Base-by-base conservation (phyloP, 345 rosid genomes). In the Pugionium dolabratum region DNA sequence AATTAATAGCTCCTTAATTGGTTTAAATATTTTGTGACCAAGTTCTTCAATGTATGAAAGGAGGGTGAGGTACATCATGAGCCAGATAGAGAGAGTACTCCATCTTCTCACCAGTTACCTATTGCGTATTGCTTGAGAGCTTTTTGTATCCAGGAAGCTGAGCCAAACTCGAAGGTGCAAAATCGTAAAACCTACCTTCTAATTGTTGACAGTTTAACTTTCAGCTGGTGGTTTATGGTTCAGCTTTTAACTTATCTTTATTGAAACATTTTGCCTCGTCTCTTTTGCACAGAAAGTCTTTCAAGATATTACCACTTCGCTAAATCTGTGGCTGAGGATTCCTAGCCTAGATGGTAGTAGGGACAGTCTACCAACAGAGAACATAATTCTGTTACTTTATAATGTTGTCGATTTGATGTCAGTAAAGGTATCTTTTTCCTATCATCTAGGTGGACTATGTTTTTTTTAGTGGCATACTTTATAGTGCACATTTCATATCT, bases 161-260 rank as follows among this genome's bases (percentile, higher is more conserved):
- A 87, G 52, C 91, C 98, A 55, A 79, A 73, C 68, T 90, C 97
- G 39, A 80, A 90, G 98, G 97, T 93, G 75, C 56, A 68, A 45
- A 66, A 78, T 69, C 32, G 34, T 75, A 56, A 51, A 74, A 63
- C 71, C 74, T 78, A 72, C 74, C 78, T 54, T 73, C 56, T 54
- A 48, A 58, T 26, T 54, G 31, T 46, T 66, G 55, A 32, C 42
- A 45, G 33, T 45, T 59, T 29, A 73, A 46, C 45, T 26, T 61
- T 47, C 49, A 39, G 56, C 41, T 62, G 7, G 57, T 46, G 39
- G 44, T 56, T 67, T 75, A 40, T 66, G 67, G 54, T 70, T 39
- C 72, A 59, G 26, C 53, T 27, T 67, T 54, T 27, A 37, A 40
- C 42, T 54, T 35, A 5, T 40, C 41, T 43, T 61, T 66, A 54